Conservation (phyloP, 345 rosid species). For the Salix suchowensis region DNA sequence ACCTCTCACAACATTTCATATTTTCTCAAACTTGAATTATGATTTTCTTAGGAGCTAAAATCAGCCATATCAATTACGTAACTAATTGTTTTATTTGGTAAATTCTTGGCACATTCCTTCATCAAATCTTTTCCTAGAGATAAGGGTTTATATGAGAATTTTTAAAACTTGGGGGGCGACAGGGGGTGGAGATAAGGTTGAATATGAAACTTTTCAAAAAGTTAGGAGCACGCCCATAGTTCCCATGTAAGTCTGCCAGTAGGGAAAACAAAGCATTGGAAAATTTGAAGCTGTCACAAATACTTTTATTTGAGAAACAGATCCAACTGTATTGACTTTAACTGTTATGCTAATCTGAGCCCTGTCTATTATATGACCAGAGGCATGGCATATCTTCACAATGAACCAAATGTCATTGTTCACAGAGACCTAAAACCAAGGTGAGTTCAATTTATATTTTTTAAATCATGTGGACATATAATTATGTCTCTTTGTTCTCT, state of each 20-base stretch:
- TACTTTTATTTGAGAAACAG: background rate
- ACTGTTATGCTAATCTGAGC: slow-evolving; percentile 16
- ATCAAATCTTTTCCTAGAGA: too few species aligned
- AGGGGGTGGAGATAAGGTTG: too few species aligned
- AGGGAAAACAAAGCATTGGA: background rate
- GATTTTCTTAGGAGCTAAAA: too few species aligned
- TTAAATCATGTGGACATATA: background rate
- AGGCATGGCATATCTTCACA: slow-evolving; percentile 98
- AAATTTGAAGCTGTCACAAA: slow-evolving; percentile 1
- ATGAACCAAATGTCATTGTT: slow-evolving; percentile 93
- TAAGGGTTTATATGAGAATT: too few species aligned
- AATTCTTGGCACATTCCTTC: too few species aligned
- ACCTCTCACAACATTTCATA: too few species aligned
- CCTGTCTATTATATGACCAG: slow-evolving; percentile 37
- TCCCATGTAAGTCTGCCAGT: too few species aligned
- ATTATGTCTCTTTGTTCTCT: background rate
- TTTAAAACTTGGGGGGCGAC: background rate
- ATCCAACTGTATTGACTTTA: background rate
- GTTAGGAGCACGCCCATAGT: too few species aligned
- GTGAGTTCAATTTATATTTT: slow-evolving; percentile 31
- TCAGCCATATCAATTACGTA: too few species aligned
- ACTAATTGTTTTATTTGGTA: too few species aligned
- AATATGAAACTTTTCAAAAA: too few species aligned
- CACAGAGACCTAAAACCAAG: slow-evolving; percentile 95
- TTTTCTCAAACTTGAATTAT: too few species aligned